Evolutionary conservation across 371 early-diverging fungal genomes (phyloP).

Genomic region (Lichtheimia hyalospora): DNA sequence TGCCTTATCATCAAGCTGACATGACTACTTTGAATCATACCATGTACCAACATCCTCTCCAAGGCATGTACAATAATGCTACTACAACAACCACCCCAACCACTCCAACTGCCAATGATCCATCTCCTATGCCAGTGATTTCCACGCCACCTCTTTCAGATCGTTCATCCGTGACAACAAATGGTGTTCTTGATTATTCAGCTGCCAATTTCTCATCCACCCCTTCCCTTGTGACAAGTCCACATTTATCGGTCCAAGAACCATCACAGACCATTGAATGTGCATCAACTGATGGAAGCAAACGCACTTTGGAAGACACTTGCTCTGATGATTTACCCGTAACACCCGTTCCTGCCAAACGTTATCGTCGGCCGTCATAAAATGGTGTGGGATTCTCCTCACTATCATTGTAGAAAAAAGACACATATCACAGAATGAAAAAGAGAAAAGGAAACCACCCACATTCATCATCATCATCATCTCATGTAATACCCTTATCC

Average conservation of each 20-base stretch:
- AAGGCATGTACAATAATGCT: too few relatives aligned
- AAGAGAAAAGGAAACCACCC: too few relatives aligned
- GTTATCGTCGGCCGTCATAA: background rate
- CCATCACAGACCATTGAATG: background rate
- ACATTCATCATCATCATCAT: too few relatives aligned
- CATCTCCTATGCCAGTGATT: background rate
- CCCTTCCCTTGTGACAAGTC: slow-evolving; percentile 10
- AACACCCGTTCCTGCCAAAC: background rate
- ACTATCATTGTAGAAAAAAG: too few relatives aligned
- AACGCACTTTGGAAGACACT: too few relatives aligned
- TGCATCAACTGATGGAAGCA: too few relatives aligned
- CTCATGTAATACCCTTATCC: too few relatives aligned
- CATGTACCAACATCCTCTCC: too few relatives aligned
- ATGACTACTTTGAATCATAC: too few relatives aligned
- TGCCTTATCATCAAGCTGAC: too few relatives aligned
- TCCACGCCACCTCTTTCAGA: background rate
- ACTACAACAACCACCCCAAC: slow-evolving; percentile 64
- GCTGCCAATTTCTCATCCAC: background rate
- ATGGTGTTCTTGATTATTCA: slow-evolving; percentile 7
- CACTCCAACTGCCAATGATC: slow-evolving; percentile 40
- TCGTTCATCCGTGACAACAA: slow-evolving; percentile 4
- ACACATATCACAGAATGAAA: too few relatives aligned
- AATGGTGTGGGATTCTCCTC: too few relatives aligned
- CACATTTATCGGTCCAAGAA: slow-evolving; percentile 15
- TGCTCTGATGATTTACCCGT: background rate